Evolutionary conservation across 257 asterid genomes (phyloP).

Genomic region (Avicennia marina): DNA sequence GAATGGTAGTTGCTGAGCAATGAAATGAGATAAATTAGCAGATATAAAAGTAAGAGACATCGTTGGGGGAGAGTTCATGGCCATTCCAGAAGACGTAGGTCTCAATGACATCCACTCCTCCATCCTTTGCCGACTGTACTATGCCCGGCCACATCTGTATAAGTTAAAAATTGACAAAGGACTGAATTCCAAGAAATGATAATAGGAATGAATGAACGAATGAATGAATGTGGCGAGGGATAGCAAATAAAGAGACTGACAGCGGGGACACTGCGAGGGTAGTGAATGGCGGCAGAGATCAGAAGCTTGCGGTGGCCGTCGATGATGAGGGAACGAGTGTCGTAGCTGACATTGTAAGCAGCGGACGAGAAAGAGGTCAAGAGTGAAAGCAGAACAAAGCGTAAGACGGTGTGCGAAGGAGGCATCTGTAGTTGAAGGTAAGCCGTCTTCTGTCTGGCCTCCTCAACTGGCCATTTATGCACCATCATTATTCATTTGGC

Average conservation of each 20-base stretch:
- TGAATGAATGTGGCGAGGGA: not conserved
- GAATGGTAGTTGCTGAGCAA: too few species aligned
- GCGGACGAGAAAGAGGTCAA: constrained; percentile 15
- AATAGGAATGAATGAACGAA: not conserved
- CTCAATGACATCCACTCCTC: constrained; percentile 78
- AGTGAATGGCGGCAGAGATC: constrained; percentile 87
- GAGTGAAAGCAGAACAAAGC: constrained; percentile 8
- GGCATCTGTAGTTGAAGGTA: too few species aligned
- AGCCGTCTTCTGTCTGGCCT: too few species aligned
- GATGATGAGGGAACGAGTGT: constrained; percentile 75
- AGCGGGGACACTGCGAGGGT: constrained; percentile 95
- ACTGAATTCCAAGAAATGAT: not conserved
- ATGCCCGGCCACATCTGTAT: constrained; percentile 90
- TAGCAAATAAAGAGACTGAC: constrained; percentile 31
- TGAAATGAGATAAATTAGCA: too few species aligned
- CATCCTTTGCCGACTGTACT: constrained; percentile 76
- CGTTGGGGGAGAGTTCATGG: constrained; percentile 74
- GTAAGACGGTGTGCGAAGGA: not conserved
- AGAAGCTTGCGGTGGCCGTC: constrained; percentile 79
- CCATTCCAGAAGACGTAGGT: constrained; percentile 96
- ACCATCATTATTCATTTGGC: too few species aligned
- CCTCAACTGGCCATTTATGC: too few species aligned
- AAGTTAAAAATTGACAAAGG: not conserved
- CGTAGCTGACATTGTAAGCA: constrained; percentile 66
- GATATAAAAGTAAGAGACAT: constrained; percentile 43